These are phyloP conservation scores for Grammothele lineata DNA, from an alignment of 768 basidiomycete species.

Conservation along the genomic window DNA sequence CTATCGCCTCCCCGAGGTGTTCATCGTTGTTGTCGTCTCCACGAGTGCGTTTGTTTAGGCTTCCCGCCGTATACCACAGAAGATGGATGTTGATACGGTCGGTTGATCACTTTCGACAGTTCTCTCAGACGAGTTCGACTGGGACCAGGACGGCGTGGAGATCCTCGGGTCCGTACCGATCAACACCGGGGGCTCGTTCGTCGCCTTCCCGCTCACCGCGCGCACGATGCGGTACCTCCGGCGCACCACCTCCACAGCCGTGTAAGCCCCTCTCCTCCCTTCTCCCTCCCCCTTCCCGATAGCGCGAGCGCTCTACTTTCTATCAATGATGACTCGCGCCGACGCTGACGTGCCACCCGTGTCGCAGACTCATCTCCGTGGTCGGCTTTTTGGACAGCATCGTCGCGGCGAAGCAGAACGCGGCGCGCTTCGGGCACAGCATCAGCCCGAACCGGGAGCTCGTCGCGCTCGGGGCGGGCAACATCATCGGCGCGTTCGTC, in stretches of 20 bases:
- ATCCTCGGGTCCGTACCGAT: conserved; percentile 79
- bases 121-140: conserved; percentile 60
- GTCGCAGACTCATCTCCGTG: conserved; percentile 65
- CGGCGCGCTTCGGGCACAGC: conserved; percentile 77
- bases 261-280: conserved; percentile 46
- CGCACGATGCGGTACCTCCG: conserved; percentile 61
- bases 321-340: background rate
- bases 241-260: conserved; percentile 80
- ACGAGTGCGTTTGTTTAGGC: conserved; percentile 39
- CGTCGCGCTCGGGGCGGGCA: conserved; percentile 86
- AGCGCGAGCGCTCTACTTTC: too few species aligned
- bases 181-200: conserved; percentile 53
- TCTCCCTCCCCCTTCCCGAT: too few species aligned
- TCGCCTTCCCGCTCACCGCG: conserved; percentile 69
- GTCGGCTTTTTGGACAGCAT: conserved; percentile 94
- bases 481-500: conserved; percentile 73
- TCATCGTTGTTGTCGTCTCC: conserved; percentile 78
- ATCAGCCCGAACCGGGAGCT: conserved; percentile 94
- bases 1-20: conserved; percentile 84
- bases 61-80: background rate
- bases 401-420: conserved; percentile 92
- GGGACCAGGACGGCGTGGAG: conserved; percentile 76
- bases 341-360: background rate
- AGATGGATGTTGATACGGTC: background rate
- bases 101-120: conserved; percentile 38